These are phyloP conservation scores for Trichoderma asperelloides DNA, from an alignment of 495 filamentous ascomycete species.

Conservation along the genomic window DNA sequence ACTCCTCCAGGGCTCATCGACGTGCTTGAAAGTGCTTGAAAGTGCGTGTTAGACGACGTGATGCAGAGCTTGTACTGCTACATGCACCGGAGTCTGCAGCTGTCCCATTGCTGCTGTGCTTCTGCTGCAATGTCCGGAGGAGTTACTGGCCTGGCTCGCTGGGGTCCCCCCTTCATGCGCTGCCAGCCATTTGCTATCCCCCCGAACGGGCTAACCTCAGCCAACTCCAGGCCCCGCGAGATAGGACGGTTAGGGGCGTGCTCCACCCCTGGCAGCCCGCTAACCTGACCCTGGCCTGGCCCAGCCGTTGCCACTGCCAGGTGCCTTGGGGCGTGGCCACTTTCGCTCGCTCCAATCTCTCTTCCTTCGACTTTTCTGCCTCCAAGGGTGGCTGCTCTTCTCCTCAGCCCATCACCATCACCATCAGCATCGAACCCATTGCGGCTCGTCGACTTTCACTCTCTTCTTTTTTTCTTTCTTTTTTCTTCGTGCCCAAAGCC, in stretches of 20 bases:
- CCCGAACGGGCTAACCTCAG: not conserved
- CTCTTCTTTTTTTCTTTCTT: slow-evolving; percentile 28
- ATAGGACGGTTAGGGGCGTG: slow-evolving; percentile 7
- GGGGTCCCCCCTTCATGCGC: not conserved
- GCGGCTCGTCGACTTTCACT: slow-evolving; percentile 21
- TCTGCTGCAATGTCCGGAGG: no score
- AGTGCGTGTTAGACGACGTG: no score
- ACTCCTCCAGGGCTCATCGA: no score
- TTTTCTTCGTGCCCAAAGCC: slow-evolving; percentile 21
- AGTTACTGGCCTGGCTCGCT: no score
- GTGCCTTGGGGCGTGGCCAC: not conserved
- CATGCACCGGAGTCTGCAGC: no score
- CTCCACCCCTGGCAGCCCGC: slow-evolving; percentile 6
- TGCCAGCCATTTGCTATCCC: not conserved
- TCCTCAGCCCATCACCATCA: slow-evolving; percentile 17
- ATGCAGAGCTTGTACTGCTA: no score
- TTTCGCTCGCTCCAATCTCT: slow-evolving; percentile 6
- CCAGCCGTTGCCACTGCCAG: slow-evolving; percentile 6
- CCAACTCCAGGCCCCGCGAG: slow-evolving; percentile 5
- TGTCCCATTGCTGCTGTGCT: no score
- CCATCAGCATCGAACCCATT: slow-evolving; percentile 16
- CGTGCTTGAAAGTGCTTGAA: no score
- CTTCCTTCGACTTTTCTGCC: slow-evolving; percentile 8
- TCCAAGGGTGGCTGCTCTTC: slow-evolving; percentile 2
- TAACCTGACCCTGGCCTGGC: slow-evolving; percentile 1